Base-by-base conservation (phyloP, 805 yeast species). In the Scheffersomyces ergatensis region DNA sequence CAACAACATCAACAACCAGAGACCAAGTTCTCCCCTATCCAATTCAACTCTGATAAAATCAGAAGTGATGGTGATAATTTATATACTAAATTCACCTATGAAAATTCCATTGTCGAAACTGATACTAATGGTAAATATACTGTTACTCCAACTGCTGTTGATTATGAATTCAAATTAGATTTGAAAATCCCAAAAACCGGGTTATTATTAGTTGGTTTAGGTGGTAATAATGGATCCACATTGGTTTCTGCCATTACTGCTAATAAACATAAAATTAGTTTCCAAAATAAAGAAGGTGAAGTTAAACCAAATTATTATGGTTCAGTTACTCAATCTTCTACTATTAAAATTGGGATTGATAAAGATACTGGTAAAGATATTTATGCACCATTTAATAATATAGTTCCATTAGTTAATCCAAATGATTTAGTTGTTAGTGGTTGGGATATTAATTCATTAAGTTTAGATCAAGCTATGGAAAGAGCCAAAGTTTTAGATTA, bases 151-250 rank as follows among this genome's bases (percentile, higher is more conserved):
- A 77, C 83, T 40, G 58, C 76, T 42, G 76, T 76, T 48, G 84
- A 88, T 50, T 88, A 88, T 58, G 83, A 89, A 59, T 92, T 90
- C 76, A 87, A 88, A 65, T 83, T 87, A 38, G 95, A 89, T 53
- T 75, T 87, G 60, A 76, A 74, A 42, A 80, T 83, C 33, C 96
- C 96, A 53, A 89, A 84, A 65, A 77, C 89, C 36, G 98, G 98
- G 54, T 72, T 90, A 48, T 67, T 90, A 80, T 75, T 92, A 47
- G 97, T 90, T 26, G 98, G 98, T 53, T 75, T 90, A 50, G 97
- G 97, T 54, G 98, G 98, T 66, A 90, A 90, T 75, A 90, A 90
- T 60, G 98, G 97, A 65, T 77, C 97, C 44, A 90, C 98, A 12
- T 75, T 92, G 49, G 79, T 89, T 40, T 89, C 92, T 34, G 83